phyloP scores from a whole-genome alignment of 129 eudicot species.

The Sambucus nigra region DNA sequence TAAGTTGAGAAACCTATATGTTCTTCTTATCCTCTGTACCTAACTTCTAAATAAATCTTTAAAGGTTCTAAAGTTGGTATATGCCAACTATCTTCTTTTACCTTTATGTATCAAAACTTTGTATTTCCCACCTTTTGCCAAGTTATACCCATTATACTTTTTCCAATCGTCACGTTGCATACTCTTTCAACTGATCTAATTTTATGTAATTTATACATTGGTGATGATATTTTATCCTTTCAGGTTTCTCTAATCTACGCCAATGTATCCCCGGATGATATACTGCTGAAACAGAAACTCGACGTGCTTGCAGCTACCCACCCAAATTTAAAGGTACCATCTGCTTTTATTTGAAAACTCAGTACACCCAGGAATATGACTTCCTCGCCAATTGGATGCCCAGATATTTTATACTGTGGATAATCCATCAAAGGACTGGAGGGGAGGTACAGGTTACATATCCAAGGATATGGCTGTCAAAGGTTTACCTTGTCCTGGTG shows the following conservation, averaged over 20 bases:
- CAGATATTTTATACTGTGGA: conserved; percentile 92
- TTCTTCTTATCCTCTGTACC: too few species aligned
- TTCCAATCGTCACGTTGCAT: too few species aligned
- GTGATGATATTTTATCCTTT: conserved; percentile 11
- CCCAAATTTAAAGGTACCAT: conserved; percentile 85
- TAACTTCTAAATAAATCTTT: too few species aligned
- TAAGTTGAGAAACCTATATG: too few species aligned
- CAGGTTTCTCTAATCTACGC: conserved; percentile 87
- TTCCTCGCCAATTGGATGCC: neutral
- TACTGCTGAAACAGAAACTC: conserved; percentile 83
- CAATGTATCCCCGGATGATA: conserved; percentile 96
- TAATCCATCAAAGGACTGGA: conserved; percentile 80
- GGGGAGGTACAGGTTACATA: conserved; percentile 78
- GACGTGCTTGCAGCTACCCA: conserved; percentile 80
- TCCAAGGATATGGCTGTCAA: conserved; percentile 87
- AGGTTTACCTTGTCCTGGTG: conserved; percentile 85
- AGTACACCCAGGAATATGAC: too few species aligned
- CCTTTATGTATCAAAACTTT: too few species aligned
- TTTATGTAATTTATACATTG: neutral
- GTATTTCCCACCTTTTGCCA: too few species aligned
- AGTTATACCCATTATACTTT: too few species aligned
- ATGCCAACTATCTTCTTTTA: too few species aligned
- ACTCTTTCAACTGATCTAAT: too few species aligned
- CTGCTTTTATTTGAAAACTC: neutral
- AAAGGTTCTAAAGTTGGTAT: too few species aligned